Conservation (phyloP, 306 rosid genomes). For the Canavalia ensiformis region DNA sequence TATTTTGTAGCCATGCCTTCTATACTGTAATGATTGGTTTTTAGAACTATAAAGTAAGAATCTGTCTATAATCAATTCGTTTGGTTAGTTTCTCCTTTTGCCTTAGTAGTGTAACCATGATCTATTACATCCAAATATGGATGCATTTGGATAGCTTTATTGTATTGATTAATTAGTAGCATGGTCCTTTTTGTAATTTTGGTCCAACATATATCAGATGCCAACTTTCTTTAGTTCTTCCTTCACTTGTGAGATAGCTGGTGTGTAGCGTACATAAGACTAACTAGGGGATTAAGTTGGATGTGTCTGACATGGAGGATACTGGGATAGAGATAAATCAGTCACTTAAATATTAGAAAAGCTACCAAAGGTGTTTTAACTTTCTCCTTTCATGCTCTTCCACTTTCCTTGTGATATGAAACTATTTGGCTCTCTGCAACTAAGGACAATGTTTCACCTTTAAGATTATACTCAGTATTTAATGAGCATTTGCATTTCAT, state of each 20-base stretch:
- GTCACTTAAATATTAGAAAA: not conserved
- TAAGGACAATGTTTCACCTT: not conserved
- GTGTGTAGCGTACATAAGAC: not conserved
- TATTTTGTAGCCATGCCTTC: slow-evolving; percentile 2
- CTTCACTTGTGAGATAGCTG: not conserved
- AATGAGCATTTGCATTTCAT: slow-evolving; percentile 8
- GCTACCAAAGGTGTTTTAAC: not conserved
- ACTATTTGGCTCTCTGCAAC: not conserved
- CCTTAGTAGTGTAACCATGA: not conserved
- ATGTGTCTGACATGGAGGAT: slow-evolving; percentile 1
- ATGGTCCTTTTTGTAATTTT: not conserved
- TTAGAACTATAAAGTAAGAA: not conserved
- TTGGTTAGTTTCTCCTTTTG: slow-evolving; percentile 1
- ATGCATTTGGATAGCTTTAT: not conserved
- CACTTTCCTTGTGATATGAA: not conserved
- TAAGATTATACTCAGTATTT: not conserved
- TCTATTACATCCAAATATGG: not conserved
- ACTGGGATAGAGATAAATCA: not conserved
- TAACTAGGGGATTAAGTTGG: not conserved
- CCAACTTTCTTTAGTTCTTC: not conserved
- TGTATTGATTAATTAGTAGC: slow-evolving; percentile 1
- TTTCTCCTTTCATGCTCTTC: not conserved
- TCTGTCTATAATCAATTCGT: slow-evolving; percentile 1
- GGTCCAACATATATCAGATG: not conserved
- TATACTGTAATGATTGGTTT: not conserved